These are phyloP conservation scores for Potentilla sterilis DNA, from an alignment of 306 rosid species.

Conservation along the genomic window DNA sequence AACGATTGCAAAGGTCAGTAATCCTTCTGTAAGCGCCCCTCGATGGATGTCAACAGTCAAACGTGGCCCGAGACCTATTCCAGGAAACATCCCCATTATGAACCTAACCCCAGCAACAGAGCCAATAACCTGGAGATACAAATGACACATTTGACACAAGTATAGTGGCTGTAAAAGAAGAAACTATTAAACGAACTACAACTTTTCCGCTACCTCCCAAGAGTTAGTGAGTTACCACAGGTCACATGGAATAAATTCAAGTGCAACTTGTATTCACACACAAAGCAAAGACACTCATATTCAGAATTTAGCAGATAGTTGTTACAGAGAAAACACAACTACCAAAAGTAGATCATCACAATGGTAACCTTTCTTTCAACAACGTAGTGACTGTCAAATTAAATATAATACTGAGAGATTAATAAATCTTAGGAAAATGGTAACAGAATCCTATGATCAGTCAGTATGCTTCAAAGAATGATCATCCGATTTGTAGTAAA, in stretches of 20 bases:
- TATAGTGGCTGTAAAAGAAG: background rate
- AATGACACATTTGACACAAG: constrained; percentile 5
- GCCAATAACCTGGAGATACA: constrained; percentile 64
- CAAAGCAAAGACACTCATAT: background rate
- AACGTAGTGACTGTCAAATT: background rate
- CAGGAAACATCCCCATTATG: constrained; percentile 58
- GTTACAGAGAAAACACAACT: background rate
- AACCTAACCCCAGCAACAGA: constrained; percentile 65
- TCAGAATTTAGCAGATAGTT: background rate
- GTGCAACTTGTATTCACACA: background rate
- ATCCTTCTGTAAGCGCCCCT: constrained; percentile 87
- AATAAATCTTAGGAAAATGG: background rate
- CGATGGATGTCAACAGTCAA: constrained; percentile 66
- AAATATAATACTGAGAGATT: background rate
- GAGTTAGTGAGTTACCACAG: background rate
- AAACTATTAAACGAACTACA: background rate
- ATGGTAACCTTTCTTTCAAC: background rate
- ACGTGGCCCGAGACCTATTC: constrained; percentile 69
- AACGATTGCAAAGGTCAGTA: constrained; percentile 64
- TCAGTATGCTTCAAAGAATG: too few relatives aligned
- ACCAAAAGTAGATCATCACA: background rate
- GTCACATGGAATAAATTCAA: background rate
- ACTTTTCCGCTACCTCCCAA: background rate
- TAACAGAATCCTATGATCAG: background rate
- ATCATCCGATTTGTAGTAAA: background rate